Base-by-base conservation (phyloP, 768 basidiomycete species). In the Artomyces pyxidatus region DNA sequence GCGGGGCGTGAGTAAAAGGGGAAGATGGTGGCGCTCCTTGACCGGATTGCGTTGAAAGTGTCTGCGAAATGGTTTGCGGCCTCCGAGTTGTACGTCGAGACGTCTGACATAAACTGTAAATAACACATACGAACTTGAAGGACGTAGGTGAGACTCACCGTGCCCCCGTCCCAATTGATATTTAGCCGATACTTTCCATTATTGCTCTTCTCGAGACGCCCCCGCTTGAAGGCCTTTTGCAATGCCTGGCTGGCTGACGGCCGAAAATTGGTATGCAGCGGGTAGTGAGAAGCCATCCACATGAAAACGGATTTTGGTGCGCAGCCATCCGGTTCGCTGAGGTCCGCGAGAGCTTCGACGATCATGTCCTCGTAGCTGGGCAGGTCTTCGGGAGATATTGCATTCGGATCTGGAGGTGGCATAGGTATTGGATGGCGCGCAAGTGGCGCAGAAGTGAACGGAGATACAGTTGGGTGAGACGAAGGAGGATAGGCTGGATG, bases 291-390 rank as follows among this genome's bases (percentile, higher is more conserved):
- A 3, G 82, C 82, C 85, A 93, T 93, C 85, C 85, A 88, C 6
- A 77, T 68, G 62, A 89, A 93, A 26, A 93, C 60, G 51, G 81
- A 80, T 62, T 88, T 91, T n/a, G 90, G 90, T 6, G 82, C 82
- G 48, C 78, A 77, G 16, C 90, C 90, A 40, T 92, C 85, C 1
- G 80, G 71, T 49, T 88, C 86, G 6, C 67, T 70, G 37, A 77
- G 73, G 48, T 83, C 84, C 12, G 70, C 65, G 22, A 93, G 68
- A 1, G 88, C 88, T 60, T 87, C 85, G 10, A 84, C 85, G 16
- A 92, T 86, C 90, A 93, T 93, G 53, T 92, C 89, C 60, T 93
- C 89, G 49, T 93, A 93, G 54, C 84, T 86, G 6, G 89, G 89
- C 42, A 92, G 71, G 57, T 88, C 77, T n/a, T 74, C 75, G 0